Evolutionary conservation across 805 yeast genomes (phyloP).

Genomic region (Yamadazyma akitaensis): DNA sequence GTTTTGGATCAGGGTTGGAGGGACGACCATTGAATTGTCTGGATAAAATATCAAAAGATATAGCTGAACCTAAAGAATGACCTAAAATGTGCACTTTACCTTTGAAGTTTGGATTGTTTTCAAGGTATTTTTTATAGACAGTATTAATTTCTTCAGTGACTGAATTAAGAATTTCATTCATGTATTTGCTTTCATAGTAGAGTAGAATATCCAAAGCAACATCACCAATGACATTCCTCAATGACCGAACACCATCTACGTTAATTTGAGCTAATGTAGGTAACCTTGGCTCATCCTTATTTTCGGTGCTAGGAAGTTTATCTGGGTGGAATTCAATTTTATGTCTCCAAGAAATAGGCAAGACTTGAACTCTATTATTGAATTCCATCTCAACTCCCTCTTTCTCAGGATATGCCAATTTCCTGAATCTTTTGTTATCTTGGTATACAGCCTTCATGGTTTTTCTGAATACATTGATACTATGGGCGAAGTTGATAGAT

Average conservation of each 20-base stretch:
- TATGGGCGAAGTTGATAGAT: conserved; percentile 83
- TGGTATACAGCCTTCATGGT: conserved; percentile 51
- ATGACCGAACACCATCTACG: conserved; percentile 70
- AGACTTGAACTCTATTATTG: conserved; percentile 70
- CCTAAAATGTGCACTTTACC: conserved; percentile 84
- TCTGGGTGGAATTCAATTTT: conserved; percentile 60
- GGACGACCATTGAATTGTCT: conserved; percentile 38
- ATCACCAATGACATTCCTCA: conserved; percentile 80
- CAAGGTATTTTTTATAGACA: conserved; percentile 54
- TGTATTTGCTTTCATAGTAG: conserved; percentile 69
- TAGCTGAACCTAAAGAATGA: conserved; percentile 89
- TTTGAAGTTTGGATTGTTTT: conserved; percentile 66
- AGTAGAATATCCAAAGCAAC: conserved; percentile 81
- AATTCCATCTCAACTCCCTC: conserved; percentile 11
- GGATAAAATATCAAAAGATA: conserved; percentile 70
- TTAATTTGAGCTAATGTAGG: conserved; percentile 73
- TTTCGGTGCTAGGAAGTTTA: conserved; percentile 22
- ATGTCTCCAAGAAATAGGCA: conserved; percentile 93
- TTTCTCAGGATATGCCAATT: conserved; percentile 29
- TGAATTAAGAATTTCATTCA: conserved; percentile 55
- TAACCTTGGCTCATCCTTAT: conserved; percentile 37
- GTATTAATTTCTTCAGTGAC: conserved; percentile 65
- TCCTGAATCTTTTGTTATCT: conserved; percentile 37
- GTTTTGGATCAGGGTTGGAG: conserved; percentile 25
- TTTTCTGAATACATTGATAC: conserved; percentile 62